Evolutionary conservation across 306 rosid species (phyloP), one percentile per base, ranked within the genome.

Genomic region (Luffa aegyptiaca): DNA sequence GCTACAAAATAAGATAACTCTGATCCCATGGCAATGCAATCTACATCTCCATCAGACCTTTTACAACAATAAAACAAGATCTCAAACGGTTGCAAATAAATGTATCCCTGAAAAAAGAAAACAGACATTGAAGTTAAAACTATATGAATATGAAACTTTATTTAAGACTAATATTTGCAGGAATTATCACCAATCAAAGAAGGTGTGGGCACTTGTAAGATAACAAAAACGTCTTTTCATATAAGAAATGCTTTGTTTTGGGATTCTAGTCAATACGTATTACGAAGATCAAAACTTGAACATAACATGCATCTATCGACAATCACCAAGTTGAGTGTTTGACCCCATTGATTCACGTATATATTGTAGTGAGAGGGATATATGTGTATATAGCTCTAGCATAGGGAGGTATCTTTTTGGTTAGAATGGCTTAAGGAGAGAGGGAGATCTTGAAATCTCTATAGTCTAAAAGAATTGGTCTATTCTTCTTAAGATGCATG

Each of bases 41-140:
- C 79, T 11, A 56, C 68, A 53, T 56, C 65, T 75, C 62, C 79
- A 76, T 39, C 66, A 4, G 26, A 76, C 68, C 76, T 76, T 35
- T 55, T 55, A 76, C 55, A 75, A 39, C 51, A 35, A 5, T 35
- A 55, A 76, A 76, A 57, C 66, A 37, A 41, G 52, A 41, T 39
- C 45, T 41, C 48, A 9, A 3, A 52, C 18, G 48, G 48, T 11
- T 36, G 51, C 6, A 53, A 53, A 53, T 21, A 56, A 76, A 26
- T 69, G 52, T 18, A 5, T 57, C 46, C 65, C 68, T 55, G 68
- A 7, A 37, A 37, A 5, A 55, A 57, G 41, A 57, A 41, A 76
- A 5, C 41, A 55, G 5, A 42, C 14, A 6, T 53, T n/a, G 39
- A 11, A 39, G 41, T n/a, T 76, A 39, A 39, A 12, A 76, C 42